Base-by-base conservation (phyloP, 495 filamentous ascomycete species). In the Hypoxylon fragiforme region DNA sequence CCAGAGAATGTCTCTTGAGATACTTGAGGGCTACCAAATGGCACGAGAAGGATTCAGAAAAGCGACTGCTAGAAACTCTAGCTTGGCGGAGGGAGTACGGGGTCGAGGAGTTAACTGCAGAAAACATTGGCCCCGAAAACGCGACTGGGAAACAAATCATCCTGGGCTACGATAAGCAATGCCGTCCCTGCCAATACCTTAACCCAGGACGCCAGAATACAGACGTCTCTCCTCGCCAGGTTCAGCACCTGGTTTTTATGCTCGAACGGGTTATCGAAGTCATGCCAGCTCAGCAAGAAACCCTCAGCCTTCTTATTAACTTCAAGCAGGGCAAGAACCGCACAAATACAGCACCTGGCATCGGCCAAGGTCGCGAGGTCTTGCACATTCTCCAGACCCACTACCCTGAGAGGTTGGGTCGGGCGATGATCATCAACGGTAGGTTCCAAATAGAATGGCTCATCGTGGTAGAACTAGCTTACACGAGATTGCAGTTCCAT, bases 171-270 rank as follows among this genome's bases (percentile, higher is more conserved):
- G 94, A 98, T 72, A 88, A 86, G 57, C 75, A 88, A 39, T 84
- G 77, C 21, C 81, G 94, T 34, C 89, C 90, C 1, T 97, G 92
- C 73, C 83, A 92, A 31, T 96, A 96, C 70, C 79, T 97, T 22
- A 84, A 87, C 54, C 94, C 94, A 3, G 87, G 84, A 18, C 85
- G 86, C 39, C 94, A 98, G 70, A 98, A 98, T 71, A 98, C 94
- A 2, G 81, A 91, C 59, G 82, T 82, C n/a, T 87, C 84, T 50
- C 87, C 91, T n/a, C 83, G 90, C 63, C 94, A 98, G 70, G 81
- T 97, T 18, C 84, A 98, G 67, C 92, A 97, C 68, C 79, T 98
- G 36, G 91, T 97, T 32, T 98, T 83, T 69, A 96, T 96, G 90
- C 72, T 98, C 35, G 94, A 98, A 76, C 82, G 90, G 18, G 83